Evolutionary conservation across 306 rosid genomes (phyloP), one percentile per base, ranked within the genome.

Genomic region (Prunus fruticosa): DNA sequence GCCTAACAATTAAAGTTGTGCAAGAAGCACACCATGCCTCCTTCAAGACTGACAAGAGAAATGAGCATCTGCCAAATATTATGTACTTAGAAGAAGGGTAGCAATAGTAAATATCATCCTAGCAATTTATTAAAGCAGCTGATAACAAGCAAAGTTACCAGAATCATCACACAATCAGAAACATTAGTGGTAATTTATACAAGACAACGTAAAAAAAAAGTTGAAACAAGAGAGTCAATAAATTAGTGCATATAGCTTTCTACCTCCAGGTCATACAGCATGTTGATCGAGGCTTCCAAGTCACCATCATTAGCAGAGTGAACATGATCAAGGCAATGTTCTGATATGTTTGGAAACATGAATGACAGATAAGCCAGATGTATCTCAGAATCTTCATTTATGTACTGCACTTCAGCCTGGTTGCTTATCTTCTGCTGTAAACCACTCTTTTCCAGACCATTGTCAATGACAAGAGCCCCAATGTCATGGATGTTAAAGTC

Each of bases 291-390:
- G 25, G 76, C 34, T 54, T 72, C 76, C 54, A 72, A 28, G 67
- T 57, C 76, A 14, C 53, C 64, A 50, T 6, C 67, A 72, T 72
- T 72, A 57, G 45, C 15, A 72, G 64, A 72, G 67, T 56, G 56
- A 57, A 72, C 76, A 72, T 72, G 67, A 20, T 67, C 76, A 72
- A 72, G 67, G 52, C 53, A 72, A 66, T 72, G 67, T 28, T 72
- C 67, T 32, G 76, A 57, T 62, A 72, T 57, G 63, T 72, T 72
- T 52, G 76, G 76, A 43, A 72, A 72, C 67, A 38, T 38, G 67
- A 72, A 11, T 57, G 53, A 18, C 76, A 72, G 38, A 72, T 38
- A 72, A 38, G 53, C 38, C 53, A 72, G n/a, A 38, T 56, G 20
- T 50, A 56, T 72, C 67, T 72, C 76, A 8, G 64, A 18, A 34